A percentile compares a stretch with the other conserved stretches of the same genome.
phyloP scores from a whole-genome alignment of 805 yeast species.

The Lipomyces spencermartinsiae region DNA sequence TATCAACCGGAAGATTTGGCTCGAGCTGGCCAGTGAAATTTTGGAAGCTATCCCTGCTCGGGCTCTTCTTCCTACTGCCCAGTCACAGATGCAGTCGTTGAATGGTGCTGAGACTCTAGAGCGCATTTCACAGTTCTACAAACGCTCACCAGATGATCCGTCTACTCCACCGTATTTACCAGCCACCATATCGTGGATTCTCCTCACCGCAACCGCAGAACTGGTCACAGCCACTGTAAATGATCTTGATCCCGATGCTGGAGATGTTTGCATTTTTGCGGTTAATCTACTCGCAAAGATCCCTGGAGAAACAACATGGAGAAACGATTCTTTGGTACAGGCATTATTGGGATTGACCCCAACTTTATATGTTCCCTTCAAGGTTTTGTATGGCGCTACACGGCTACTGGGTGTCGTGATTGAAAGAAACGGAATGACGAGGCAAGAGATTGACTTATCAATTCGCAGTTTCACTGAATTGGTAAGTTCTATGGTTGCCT shows the following conservation, averaged over 20 bases:
- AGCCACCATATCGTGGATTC: slow-evolving; percentile 53
- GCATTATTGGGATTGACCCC: slow-evolving; percentile 40
- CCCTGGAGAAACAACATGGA: slow-evolving; percentile 52
- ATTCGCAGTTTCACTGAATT: slow-evolving; percentile 34
- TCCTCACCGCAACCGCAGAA: slow-evolving; percentile 43
- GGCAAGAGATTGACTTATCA: slow-evolving; percentile 33
- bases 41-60: slow-evolving; percentile 66
- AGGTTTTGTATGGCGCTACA: slow-evolving; percentile 36
- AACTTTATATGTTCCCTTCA: slow-evolving; percentile 27
- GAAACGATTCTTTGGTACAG: slow-evolving; percentile 47
- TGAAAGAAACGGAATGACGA: slow-evolving; percentile 34
- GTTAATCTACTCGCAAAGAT: slow-evolving; percentile 52
- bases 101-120: slow-evolving; percentile 41
- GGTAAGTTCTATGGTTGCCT: slow-evolving; percentile 3
- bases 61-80: slow-evolving; percentile 63
- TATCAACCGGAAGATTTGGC: slow-evolving; percentile 45
- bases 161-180: slow-evolving; percentile 50
- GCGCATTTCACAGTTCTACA: slow-evolving; percentile 49
- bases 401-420: slow-evolving; percentile 32
- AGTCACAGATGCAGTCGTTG: slow-evolving; percentile 44
- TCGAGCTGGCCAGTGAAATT: slow-evolving; percentile 52
- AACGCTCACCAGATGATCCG: slow-evolving; percentile 41
- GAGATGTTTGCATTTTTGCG: slow-evolving; percentile 30
- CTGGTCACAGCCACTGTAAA: slow-evolving; percentile 26
- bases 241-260: slow-evolving; percentile 23